phyloP scores from a whole-genome alignment of 192 early-diverging fungal genomes.

The Rhizophagus clarus region DNA sequence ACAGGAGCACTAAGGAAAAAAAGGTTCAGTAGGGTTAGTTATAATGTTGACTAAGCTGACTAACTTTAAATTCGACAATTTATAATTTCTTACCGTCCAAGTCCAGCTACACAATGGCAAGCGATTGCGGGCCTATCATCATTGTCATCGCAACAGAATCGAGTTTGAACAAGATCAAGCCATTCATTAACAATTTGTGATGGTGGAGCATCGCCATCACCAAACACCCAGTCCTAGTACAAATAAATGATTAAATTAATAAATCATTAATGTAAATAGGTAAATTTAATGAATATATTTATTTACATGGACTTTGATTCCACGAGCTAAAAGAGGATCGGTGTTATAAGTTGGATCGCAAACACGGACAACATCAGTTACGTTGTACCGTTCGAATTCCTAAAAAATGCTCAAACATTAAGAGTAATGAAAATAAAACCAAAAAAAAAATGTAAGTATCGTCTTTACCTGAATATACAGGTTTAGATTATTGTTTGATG shows the following conservation, averaged over 20 bases:
- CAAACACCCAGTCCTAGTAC: conserved; percentile 64
- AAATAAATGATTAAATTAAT: not conserved
- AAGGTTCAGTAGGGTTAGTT: not conserved
- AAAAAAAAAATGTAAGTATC: not conserved
- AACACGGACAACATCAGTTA: conserved; percentile 80
- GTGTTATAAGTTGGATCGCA: conserved; percentile 84
- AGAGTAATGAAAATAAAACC: not conserved
- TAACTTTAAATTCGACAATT: not conserved
- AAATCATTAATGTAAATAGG: not conserved
- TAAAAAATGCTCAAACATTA: conserved; percentile 34
- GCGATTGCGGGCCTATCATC: conserved; percentile 50
- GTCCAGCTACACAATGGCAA: conserved; percentile 80
- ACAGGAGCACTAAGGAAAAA: conserved; percentile 72
- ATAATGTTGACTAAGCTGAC: not conserved
- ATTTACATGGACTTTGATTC: conserved; percentile 68
- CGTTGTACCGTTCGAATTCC: conserved; percentile 68
- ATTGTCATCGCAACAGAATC: conserved; percentile 41
- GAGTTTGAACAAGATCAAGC: conserved; percentile 62
- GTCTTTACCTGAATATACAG: conserved; percentile 63
- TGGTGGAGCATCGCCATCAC: conserved; percentile 73
- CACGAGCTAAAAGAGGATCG: conserved; percentile 49
- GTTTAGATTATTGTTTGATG: conserved; percentile 69
- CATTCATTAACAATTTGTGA: conserved; percentile 60
- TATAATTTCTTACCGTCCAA: conserved; percentile 60
- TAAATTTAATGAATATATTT: conserved; percentile 2